Evolutionary conservation across 345 rosid species (phyloP), one percentile per base, ranked within the genome.

Genomic region (Salix purpurea): DNA sequence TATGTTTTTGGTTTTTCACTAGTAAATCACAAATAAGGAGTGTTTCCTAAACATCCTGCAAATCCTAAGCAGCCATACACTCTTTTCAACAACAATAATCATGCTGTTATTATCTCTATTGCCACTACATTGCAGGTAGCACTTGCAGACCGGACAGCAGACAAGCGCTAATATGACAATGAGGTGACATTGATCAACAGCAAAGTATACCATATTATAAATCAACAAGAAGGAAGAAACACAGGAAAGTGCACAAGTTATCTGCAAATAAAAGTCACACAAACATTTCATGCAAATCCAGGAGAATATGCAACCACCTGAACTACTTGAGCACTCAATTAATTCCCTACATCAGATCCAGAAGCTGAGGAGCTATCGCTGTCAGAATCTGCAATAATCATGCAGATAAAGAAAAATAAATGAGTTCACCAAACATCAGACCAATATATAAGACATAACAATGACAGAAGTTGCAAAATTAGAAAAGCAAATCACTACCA

Each of bases 311-410:
- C 26, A 36, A 67, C 67, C 70, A 86, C 88, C 87, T 76, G 74
- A 56, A 80, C 72, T 74, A 82, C 69, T 74, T 42, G 69, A 52
- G 78, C 70, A 72, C 83, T 82, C 61, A 75, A 85, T 69, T 84
- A 86, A 68, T 86, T 85, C 72, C 89, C 88, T 66, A 80, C 87
- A 80, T 93, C 98, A 84, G 97, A 92, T 71, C 90, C 98, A 80
- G 98, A 90, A 26, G 90, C 89, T 11, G 98, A 94, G 81, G 97
- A 90, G 80, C 92, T 92, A 46, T 92, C 98, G 64, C 93, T 91
- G 82, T 96, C 99, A 46, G 98, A 91, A 80, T 93, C 97, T 91
- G 91, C 85, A 85, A 76, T n/a, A 61, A 72, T 26, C 48, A 74
- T 69, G 56, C 67, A 83, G 64, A 10, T 23, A 58, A 58, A n/a